These are phyloP conservation scores for Omphalotus olearius DNA, from an alignment of 1,284 basidiomycete genomes.

Conservation along the genomic window DNA sequence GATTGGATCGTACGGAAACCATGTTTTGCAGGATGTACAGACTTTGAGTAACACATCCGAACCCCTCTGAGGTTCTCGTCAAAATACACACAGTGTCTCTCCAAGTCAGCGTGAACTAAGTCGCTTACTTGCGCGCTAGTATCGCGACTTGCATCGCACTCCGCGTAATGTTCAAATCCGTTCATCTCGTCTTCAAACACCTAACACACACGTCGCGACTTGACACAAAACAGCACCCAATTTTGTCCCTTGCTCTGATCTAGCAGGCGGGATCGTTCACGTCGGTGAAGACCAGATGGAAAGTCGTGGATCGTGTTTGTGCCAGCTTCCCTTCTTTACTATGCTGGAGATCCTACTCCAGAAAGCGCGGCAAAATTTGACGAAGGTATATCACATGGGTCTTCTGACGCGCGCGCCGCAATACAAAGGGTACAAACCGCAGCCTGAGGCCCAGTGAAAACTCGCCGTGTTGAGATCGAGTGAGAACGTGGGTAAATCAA, in stretches of 20 bases:
- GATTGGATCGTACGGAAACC: conserved; percentile 17
- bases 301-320: background rate
- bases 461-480: conserved; percentile 42
- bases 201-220: background rate
- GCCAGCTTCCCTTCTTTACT: no score
- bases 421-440: no score
- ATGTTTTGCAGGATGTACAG: conserved; percentile 24
- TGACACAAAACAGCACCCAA: conserved; percentile 16
- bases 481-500: conserved; percentile 13
- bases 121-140: conserved; percentile 20
- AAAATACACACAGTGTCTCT: conserved; percentile 43
- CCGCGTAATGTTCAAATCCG: conserved; percentile 10
- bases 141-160: conserved; percentile 33
- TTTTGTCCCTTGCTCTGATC: conserved; percentile 45
- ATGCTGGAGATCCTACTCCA: no score
- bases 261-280: conserved; percentile 47
- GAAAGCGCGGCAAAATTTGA: no score
- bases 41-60: conserved; percentile 23
- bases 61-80: conserved; percentile 35
- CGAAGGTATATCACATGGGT: no score
- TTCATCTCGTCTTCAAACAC: background rate
- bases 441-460: conserved; percentile 37
- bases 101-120: conserved; percentile 21
- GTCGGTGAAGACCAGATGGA: conserved; percentile 28
- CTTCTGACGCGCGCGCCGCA: no score